Evolutionary conservation across 2,329 filamentous ascomycete genomes (phyloP), one percentile per base, ranked within the genome.

Genomic region (Hypocrella siamensis): DNA sequence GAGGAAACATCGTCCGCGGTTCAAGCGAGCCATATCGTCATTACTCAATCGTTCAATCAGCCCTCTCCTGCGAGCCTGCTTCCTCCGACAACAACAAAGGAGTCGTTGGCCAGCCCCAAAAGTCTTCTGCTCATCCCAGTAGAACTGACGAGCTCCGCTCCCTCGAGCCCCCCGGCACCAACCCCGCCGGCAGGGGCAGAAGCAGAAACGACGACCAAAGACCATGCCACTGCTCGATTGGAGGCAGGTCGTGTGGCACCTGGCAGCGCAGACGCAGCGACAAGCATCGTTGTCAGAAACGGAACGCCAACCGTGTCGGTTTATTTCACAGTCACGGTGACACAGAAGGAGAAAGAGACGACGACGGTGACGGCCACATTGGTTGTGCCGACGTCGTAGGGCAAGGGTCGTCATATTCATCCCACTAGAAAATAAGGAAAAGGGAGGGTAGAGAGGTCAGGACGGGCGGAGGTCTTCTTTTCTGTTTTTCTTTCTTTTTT

Each of bases 281-380:
- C 43, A 4, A 45, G 48, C 5, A 43, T 48, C 1, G 31, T 34
- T 5, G 27, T 38, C 12, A 43, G 49, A 15, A 41, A 47, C 19
- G 51, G 52, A 4, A 46, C 45, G n/a, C 47, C 49, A 3, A 55
- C 53, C 8, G 49, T 56, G 21, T 54, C 52, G 1, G 40, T 56
- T 9, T 52, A 43, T 35, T 42, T 55, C 18, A 57, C 56, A 4
- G 49, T 57, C 3, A 58, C 56, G 4, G 46, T 51, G 17, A 56
- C 53, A 15, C 42, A 52, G 3, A 48, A 43, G 31, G 43, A 45
- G 25, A 44, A 35, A 28, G 37, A 40, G 30, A 49, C 45, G 26
- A 41, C 48, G 41, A 54, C 48, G 6, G 46, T 50, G 7, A 57
- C 52, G 4, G 37, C 53, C 14, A 46, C 53, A 9, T 18, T 33